A percentile compares a stretch with the other conserved stretches of the same genome.
Evolutionary conservation across 1,284 basidiomycete species (phyloP).

Genomic region (Schizophyllum amplum): DNA sequence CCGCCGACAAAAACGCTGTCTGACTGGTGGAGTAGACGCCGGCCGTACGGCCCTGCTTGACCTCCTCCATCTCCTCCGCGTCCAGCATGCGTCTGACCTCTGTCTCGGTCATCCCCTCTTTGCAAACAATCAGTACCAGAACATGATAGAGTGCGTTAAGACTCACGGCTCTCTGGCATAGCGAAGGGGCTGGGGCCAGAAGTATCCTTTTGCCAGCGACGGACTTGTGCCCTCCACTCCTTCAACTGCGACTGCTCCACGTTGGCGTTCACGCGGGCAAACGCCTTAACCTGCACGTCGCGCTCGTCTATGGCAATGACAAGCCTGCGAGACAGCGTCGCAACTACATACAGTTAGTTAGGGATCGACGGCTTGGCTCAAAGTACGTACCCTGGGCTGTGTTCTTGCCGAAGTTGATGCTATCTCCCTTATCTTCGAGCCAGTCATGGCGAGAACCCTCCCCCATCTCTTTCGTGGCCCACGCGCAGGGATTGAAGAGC

Average conservation of each 20-base stretch:
- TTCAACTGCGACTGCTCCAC: not conserved
- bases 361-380: too few relatives aligned
- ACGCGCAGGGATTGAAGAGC: constrained; percentile 16
- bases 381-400: not conserved
- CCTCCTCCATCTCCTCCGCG: not conserved
- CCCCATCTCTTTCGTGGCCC: constrained; percentile 25
- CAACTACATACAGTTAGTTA: too few relatives aligned
- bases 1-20: not conserved
- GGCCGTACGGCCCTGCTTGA: not conserved
- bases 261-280: not conserved
- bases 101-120: not conserved
- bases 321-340: not conserved
- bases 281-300: not conserved
- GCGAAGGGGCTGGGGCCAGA: not conserved
- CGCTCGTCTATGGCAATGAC: not conserved
- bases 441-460: constrained; percentile 22
- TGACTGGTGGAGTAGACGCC: not conserved
- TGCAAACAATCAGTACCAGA: too few relatives aligned
- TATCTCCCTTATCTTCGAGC: constrained; percentile 17
- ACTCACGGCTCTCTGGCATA: not conserved
- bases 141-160: too few relatives aligned
- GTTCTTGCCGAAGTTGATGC: not conserved
- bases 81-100: not conserved
- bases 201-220: not conserved
- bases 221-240: not conserved